Percentiles rank a stretch among this genome's conserved stretches.
Conservation (phyloP, 1,284 basidiomycete genomes). For the Rhodofomes roseus region DNA sequence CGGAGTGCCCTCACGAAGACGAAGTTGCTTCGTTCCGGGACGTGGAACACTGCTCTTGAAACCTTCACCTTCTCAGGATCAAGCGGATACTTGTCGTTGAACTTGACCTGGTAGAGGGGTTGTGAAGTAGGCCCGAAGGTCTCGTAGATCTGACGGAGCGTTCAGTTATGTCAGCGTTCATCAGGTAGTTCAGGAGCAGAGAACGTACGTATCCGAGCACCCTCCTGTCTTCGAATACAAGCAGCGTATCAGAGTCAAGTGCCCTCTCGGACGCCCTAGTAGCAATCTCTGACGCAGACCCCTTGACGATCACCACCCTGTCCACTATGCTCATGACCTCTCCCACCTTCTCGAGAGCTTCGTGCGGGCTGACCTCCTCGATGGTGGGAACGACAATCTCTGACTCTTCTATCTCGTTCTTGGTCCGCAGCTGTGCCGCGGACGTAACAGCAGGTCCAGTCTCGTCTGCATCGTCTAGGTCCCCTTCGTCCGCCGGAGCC, state of each 20-base stretch:
- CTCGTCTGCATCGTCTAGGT: conserved; percentile 49
- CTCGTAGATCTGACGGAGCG: conserved; percentile 68
- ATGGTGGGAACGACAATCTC: conserved; percentile 53
- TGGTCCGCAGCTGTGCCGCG: conserved; percentile 50
- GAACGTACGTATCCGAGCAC: conserved; percentile 77
- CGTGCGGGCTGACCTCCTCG: conserved; percentile 52
- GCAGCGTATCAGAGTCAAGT: conserved; percentile 80
- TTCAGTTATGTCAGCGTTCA: not conserved
- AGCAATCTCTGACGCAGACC: conserved; percentile 40
- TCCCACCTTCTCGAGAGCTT: conserved; percentile 67
- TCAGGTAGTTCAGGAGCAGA: not conserved
- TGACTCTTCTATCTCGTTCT: conserved; percentile 56
- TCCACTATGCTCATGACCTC: conserved; percentile 71
- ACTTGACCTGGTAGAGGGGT: conserved; percentile 81
- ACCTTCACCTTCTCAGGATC: conserved; percentile 50
- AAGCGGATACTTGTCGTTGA: conserved; percentile 54
- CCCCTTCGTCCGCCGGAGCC: conserved; percentile 25
- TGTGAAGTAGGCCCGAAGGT: conserved; percentile 87
- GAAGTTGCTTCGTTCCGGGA: conserved; percentile 73
- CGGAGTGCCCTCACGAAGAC: conserved; percentile 71
- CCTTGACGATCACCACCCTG: conserved; percentile 68
- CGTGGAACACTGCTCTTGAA: conserved; percentile 69
- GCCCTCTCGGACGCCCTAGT: conserved; percentile 52
- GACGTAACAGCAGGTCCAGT: conserved; percentile 33
- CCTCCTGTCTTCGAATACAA: conserved; percentile 80